Conservation (phyloP, 495 filamentous ascomycete species). For the Thermothielavioides terrestris region DNA sequence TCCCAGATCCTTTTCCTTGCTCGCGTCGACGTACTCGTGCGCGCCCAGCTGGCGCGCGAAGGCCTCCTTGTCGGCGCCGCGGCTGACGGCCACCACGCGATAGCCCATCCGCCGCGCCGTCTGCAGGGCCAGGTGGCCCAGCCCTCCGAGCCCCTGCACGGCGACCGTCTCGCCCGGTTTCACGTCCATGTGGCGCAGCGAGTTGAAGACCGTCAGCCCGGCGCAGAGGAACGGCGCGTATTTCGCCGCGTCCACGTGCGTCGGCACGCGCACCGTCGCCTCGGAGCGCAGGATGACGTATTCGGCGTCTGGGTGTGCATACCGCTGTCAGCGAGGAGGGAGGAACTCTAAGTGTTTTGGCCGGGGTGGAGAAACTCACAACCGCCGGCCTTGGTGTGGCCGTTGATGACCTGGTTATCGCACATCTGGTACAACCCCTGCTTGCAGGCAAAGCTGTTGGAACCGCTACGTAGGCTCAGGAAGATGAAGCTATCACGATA, state of each 20-base stretch:
- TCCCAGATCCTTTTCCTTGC: slow-evolving; percentile 23
- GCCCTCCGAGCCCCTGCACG: slow-evolving; percentile 60
- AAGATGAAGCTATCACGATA: no score
- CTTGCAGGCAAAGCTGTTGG: slow-evolving; percentile 42
- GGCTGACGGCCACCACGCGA: slow-evolving; percentile 56
- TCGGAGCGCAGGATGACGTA: slow-evolving; percentile 7
- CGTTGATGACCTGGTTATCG: slow-evolving; percentile 52
- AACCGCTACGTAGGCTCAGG: no score
- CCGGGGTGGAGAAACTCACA: not conserved
- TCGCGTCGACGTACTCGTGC: slow-evolving; percentile 50
- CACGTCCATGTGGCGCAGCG: slow-evolving; percentile 51
- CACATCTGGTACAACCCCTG: slow-evolving; percentile 29
- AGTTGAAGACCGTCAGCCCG: slow-evolving; percentile 63
- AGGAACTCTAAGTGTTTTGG: not conserved
- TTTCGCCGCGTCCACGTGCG: slow-evolving; percentile 50
- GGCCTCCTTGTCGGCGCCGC: slow-evolving; percentile 46
- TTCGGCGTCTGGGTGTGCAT: not conserved
- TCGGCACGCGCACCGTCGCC: slow-evolving; percentile 46
- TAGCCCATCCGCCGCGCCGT: slow-evolving; percentile 56
- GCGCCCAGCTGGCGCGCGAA: slow-evolving; percentile 56
- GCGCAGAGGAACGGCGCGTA: slow-evolving; percentile 70
- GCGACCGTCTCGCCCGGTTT: slow-evolving; percentile 64
- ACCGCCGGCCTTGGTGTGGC: slow-evolving; percentile 22
- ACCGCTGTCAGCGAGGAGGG: not conserved
- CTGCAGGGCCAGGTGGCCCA: slow-evolving; percentile 57